Base-by-base conservation (phyloP, 371 early-diverging fungal species). In the Mortierella sp. region DNA sequence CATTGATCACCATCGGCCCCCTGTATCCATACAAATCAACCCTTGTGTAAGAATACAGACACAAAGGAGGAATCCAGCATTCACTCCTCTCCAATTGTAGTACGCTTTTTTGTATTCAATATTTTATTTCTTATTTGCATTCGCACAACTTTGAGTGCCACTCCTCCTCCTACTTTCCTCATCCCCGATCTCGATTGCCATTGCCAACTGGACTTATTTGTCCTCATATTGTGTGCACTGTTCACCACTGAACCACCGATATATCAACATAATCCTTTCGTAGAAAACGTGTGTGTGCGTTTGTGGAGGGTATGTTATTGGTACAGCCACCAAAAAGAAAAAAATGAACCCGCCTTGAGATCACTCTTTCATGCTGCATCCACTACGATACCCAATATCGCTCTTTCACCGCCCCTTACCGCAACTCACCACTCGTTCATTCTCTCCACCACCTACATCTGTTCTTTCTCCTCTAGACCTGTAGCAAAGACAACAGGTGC, bases 281-380 rank as follows among this genome's bases (percentile, higher is more conserved):
- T 28, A 23, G 19, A 53, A 28, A 45, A n/a, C 7, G 45, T 45
- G 45, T 45, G 53, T 53, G 23, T 53, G 53, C 49, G 17, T 49
- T 49, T 49, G 49, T 49, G 49, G 49, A 49, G 49, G 28, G 45
- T 45, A 19, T 45, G 17, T 53, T 53, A 23, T 53, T 53, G 53
- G 28, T 53, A 28, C 53, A 53, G 53, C 53, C 53, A 53, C 53
- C 53, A 23, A 53, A 53, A 53, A 40, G 40, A 40, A 40, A 9
- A 40, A 40, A 40, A 28, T 26, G 45, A 45, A 45, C 17, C 22
- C n/a, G 45, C 53, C 53, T 53, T 53, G 28, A 23, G 26, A 53
- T 53, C 53, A 53, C 28, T 28, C 23, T 28, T 28, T 53, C 8
- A 45, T 45, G n/a, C 45, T 15, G 17, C 19, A 19, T 17, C 53